Conservation (phyloP, 106 monocot genomes). For the Apostasia shenzhenica region DNA sequence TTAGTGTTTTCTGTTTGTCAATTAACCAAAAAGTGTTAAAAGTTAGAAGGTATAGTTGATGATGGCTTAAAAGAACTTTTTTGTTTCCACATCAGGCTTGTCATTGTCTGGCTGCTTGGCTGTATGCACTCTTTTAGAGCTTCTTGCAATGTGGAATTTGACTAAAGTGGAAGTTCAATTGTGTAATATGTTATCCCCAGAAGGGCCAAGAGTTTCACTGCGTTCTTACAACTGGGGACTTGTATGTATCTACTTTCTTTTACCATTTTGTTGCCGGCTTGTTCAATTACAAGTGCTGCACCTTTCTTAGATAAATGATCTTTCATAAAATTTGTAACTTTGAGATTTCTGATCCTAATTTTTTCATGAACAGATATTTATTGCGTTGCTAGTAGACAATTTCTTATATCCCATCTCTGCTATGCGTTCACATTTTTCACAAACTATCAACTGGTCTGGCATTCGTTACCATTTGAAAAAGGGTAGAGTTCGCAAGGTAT, state of each 20-base stretch:
- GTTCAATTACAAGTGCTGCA: too few species aligned
- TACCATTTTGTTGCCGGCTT: too few species aligned
- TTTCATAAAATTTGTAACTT: not conserved
- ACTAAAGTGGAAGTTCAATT: slow-evolving; percentile 88
- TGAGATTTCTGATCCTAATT: not conserved
- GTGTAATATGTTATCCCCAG: slow-evolving; percentile 92
- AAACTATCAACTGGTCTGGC: slow-evolving; percentile 95
- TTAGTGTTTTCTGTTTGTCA: too few species aligned
- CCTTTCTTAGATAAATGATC: too few species aligned
- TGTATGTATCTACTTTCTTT: slow-evolving; percentile 37
- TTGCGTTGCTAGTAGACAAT: slow-evolving; percentile 93
- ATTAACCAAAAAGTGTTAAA: too few species aligned
- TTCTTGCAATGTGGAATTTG: slow-evolving; percentile 97
- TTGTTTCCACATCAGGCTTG: slow-evolving; percentile 38
- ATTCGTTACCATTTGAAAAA: slow-evolving; percentile 69
- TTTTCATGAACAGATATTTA: slow-evolving; percentile 51
- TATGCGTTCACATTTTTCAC: slow-evolving; percentile 76
- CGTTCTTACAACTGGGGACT: slow-evolving; percentile 91
- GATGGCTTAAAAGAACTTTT: not conserved
- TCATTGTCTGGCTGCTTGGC: slow-evolving; percentile 41
- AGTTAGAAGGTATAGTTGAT: too few species aligned
- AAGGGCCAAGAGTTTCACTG: slow-evolving; percentile 67
- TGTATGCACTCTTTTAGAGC: slow-evolving; percentile 73
- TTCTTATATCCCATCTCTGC: slow-evolving; percentile 90
- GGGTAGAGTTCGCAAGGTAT: slow-evolving; percentile 85